Base-by-base conservation (phyloP, 768 basidiomycete genomes). In the Saitozyma sp. region DNA sequence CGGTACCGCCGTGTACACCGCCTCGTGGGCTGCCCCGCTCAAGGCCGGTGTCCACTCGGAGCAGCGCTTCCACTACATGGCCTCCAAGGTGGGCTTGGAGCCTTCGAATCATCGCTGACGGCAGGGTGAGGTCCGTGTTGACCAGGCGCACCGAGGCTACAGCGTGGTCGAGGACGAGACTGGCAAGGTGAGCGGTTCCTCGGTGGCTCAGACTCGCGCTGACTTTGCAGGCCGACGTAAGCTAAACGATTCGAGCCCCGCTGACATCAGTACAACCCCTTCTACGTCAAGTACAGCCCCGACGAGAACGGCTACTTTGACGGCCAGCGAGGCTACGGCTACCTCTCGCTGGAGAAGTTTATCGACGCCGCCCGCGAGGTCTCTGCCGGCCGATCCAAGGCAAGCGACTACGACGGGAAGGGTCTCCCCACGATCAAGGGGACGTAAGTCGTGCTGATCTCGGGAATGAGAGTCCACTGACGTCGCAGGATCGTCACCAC, bases 41-140 rank as follows among this genome's bases (percentile, higher is more conserved):
- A 90, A 78, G 76, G 84, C 89, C 19, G 92, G 92, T n/a, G 84
- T 95, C 9, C 92, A 94, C 78, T 88, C 89, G 8, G 89, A 88
- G 46, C 92, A 96, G 73, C 88, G 91, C 73, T 94, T 90, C 89
- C 92, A 94, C 80, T 94, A 93, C 80, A 91, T 94, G 89, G 92
- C 85, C 54, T 89, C 91, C 82, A 94, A 91, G 84, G 91, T 87
- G 57, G 8, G 79, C 61, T 56, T 20, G 14, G 54, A 6, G 5
- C 2, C 29, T 29, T 5, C 5, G 29, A 29, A 29, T 29, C 14
- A 20, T 41, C 56, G 68, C 54, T 17, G 48, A 9, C 45, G n/a
- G 29, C 77, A 92, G 90, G 93, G 93, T 20, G 93, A 95, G 67
- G 90, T 95, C 77, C 86, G 84, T 59, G 88, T 95, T 64, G 91